Conservation (phyloP, 2,329 filamentous ascomycete genomes). For the Cytospora mali region DNA sequence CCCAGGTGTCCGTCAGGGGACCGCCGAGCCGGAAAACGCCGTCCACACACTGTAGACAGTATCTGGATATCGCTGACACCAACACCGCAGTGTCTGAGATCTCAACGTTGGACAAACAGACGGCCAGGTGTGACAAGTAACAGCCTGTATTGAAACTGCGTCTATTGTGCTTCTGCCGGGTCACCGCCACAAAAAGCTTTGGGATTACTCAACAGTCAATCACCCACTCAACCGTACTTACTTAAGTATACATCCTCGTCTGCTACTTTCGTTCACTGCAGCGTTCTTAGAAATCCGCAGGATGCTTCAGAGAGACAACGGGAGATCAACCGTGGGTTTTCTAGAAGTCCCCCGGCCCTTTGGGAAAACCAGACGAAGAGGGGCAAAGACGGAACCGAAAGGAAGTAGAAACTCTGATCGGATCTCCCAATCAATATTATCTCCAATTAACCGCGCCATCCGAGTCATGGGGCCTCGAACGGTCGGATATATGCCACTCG, state of each 20-base stretch:
- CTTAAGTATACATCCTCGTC: too few species aligned
- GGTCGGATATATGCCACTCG: background rate
- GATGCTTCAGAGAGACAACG: background rate
- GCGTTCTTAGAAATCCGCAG: too few species aligned
- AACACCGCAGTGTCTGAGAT: conserved; percentile 25
- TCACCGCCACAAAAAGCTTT: conserved; percentile 3
- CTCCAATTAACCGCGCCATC: background rate
- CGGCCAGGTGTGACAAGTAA: conserved; percentile 2
- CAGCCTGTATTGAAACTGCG: background rate
- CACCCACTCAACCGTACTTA: too few species aligned
- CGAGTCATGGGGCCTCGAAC: background rate
- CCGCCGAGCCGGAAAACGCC: background rate
- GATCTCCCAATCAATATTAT: background rate
- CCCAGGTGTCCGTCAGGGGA: background rate
- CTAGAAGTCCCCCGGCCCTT: background rate
- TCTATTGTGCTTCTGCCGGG: background rate
- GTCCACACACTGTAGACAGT: too few species aligned
- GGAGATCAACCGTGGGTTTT: background rate
- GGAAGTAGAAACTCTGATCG: background rate
- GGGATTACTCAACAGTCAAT: background rate
- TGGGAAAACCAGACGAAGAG: background rate
- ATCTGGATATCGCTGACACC: conserved; percentile 17
- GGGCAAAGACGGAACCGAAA: background rate
- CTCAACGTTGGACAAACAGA: conserved; percentile 16
- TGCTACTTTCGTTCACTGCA: background rate